phyloP scores from a whole-genome alignment of 1,139 yeast species.

The Yamadazyma siamensis region DNA sequence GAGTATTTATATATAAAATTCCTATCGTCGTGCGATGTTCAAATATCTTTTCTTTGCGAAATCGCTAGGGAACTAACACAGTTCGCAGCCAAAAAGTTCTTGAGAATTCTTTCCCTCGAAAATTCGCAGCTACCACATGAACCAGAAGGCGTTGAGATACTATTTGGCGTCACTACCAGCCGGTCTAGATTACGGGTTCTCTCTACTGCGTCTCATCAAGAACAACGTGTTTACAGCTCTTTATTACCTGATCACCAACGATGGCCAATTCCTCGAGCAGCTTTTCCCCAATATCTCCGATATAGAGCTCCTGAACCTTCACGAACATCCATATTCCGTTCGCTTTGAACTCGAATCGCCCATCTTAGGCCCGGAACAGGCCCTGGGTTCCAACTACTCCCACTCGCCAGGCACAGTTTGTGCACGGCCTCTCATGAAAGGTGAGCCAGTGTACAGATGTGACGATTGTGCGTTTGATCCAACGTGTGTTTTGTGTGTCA shows the following conservation, averaged over 20 bases:
- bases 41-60: too few species aligned
- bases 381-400: conserved; percentile 11
- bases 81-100: too few species aligned
- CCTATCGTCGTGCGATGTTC: too few species aligned
- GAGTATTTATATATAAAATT: too few species aligned
- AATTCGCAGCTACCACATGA: too few species aligned
- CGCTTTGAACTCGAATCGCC: background rate
- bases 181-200: conserved; percentile 16
- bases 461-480: conserved; percentile 65
- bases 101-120: too few species aligned
- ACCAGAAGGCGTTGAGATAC: conserved; percentile 19
- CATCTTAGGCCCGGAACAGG: background rate
- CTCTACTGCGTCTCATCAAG: too few species aligned
- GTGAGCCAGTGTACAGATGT: conserved; percentile 69
- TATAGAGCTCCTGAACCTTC: conserved; percentile 16
- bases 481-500: conserved; percentile 69
- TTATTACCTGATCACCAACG: conserved; percentile 29
- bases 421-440: conserved; percentile 54
- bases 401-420: conserved; percentile 48
- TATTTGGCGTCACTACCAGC: conserved; percentile 29
- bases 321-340: conserved; percentile 9
- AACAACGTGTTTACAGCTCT: conserved; percentile 23
- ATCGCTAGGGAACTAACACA: too few species aligned
- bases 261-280: conserved; percentile 24
- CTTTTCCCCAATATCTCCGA: conserved; percentile 26